phyloP scores from a whole-genome alignment of 2,329 filamentous ascomycete species.

The Diplodia mutila region DNA sequence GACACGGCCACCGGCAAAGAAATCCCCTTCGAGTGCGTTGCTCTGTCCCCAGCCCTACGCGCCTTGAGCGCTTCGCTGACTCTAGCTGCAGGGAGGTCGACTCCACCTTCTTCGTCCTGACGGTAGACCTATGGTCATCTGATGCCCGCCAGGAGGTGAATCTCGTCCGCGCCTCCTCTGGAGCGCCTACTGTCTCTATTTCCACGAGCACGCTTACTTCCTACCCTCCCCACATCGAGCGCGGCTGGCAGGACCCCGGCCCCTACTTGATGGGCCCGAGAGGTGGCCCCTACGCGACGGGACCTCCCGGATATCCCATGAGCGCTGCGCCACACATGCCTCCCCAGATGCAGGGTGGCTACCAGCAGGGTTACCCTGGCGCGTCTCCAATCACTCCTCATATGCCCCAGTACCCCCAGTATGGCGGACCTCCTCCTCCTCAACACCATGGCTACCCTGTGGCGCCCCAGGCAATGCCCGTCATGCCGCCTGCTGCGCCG shows the following conservation, averaged over 20 bases:
- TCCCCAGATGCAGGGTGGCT: slow-evolving; percentile 12
- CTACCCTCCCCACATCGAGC: slow-evolving; percentile 62
- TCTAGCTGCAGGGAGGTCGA: slow-evolving; percentile 64
- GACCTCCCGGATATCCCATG: slow-evolving; percentile 4
- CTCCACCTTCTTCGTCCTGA: slow-evolving; percentile 69
- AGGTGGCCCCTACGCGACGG: slow-evolving; percentile 4
- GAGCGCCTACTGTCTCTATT: slow-evolving; percentile 70
- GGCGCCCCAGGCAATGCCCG: slow-evolving; percentile 6
- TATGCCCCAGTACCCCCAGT: slow-evolving; percentile 25
- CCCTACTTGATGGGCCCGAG: slow-evolving; percentile 19
- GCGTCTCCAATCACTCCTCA: slow-evolving; percentile 22
- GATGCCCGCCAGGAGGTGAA: slow-evolving; percentile 67
- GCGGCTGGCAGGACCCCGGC: slow-evolving; percentile 30
- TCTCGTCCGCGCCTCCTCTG: slow-evolving; percentile 66
- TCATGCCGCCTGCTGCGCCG: slow-evolving; percentile 25
- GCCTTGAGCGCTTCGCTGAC: background rate
- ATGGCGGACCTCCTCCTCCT: slow-evolving; percentile 26
- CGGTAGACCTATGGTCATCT: slow-evolving; percentile 70
- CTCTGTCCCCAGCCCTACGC: background rate
- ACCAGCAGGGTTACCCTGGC: slow-evolving; percentile 13
- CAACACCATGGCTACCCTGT: slow-evolving; percentile 14
- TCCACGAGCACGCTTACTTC: slow-evolving; percentile 79
- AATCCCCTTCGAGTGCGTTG: slow-evolving; percentile 75
- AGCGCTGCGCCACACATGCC: slow-evolving; percentile 16
- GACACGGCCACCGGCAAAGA: slow-evolving; percentile 77